Base-by-base conservation (phyloP, 768 basidiomycete genomes). In the Auricularia auricula-judae region DNA sequence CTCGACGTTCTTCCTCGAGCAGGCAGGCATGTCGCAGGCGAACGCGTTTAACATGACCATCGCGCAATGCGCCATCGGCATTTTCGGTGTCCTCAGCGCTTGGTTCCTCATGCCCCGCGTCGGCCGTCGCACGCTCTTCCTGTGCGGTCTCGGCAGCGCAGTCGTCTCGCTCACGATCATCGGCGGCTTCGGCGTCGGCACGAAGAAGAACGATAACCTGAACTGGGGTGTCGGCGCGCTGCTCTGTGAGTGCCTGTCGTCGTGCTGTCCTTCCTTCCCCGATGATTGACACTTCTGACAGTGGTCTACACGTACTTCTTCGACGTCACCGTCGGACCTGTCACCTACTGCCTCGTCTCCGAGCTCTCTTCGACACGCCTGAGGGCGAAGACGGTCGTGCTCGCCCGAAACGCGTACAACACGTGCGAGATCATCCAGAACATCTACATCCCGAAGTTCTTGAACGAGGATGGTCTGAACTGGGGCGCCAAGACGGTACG, bases 61-160 rank as follows among this genome's bases (percentile, higher is more conserved):
- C 65, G 69, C 61, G 59, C 62, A 68, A 21, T 66, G 67, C 67
- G 67, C 70, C 36, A 69, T 76, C 66, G 73, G 72, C 58, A 68
- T 71, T 60, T 66, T 73, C 59, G 76, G 75, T 7, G 75, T 73
- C 8, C 66, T 76, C 61, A 61, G 65, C 1, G 71, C 70, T 4
- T 77, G 76, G 76, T 36, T 62, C 69, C 11, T 44, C 3, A 44
- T 44, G 43, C 43, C 43, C 11, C 23, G 60, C 10, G 69, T 74
- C 64, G 77, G 77, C 34, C 74, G 77, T 33, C 71, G 76, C 58
- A 66, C 63, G 4, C 69, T 78, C 29, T 78, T 75, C 71, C 56
- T 76, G 36, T 43, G 42, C 39, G 76, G 76, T 62, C 71, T 76
- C 2, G 58, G 66, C 39, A 59, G 47, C 43, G 69, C 74, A 67